Evolutionary conservation across 73 alveolate genomes (phyloP), one percentile per base, ranked within the genome.

Genomic region (Stentor roeselii): DNA sequence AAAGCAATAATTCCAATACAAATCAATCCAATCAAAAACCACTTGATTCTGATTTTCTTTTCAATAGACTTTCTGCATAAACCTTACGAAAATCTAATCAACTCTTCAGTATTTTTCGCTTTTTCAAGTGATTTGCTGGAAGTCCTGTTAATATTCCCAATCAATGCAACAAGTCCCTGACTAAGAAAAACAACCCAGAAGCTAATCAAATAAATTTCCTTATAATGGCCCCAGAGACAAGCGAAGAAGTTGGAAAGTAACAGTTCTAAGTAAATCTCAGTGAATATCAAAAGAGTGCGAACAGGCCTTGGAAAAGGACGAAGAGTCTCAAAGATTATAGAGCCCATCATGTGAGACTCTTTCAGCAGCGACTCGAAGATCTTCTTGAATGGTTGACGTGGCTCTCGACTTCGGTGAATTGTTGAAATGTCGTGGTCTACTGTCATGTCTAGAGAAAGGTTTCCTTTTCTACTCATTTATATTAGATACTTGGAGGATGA

Each of bases 21-120:
- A 27, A 67, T 27, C 21, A 67, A 67, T 27, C 21, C 0, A 1
- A 67, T 67, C n/a, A 67, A 21, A 67, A 67, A 67, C 37, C 80
- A 67, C 21, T 40, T 36, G 41, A 67, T 67, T 67, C 34, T 67
- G 27, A 67, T 67, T n/a, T 32, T 21, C 2, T 32, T 67, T 67
- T 67, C 80, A 21, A 67, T 34, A 30, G 15, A 27, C 34, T 32
- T n/a, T 21, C 67, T 50, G 21, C 21, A 50, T 50, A 50, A 50
- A 11, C 6, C 21, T 50, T 50, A 50, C 37, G 80, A 27, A 1
- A 67, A 36, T 67, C 21, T 34, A 1, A 67, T 32, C 27, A 67
- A 67, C 41, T 67, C 41, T 67, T 67, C 50, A 14, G 80, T 67
- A 32, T 32, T 34, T 67, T 67, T 67, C 21, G 80, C 80, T 67